Percentiles rank a stretch among this genome's conserved stretches.
Evolutionary conservation across 106 monocot species (phyloP).

Genomic region (Platanthera guangdongensis): DNA sequence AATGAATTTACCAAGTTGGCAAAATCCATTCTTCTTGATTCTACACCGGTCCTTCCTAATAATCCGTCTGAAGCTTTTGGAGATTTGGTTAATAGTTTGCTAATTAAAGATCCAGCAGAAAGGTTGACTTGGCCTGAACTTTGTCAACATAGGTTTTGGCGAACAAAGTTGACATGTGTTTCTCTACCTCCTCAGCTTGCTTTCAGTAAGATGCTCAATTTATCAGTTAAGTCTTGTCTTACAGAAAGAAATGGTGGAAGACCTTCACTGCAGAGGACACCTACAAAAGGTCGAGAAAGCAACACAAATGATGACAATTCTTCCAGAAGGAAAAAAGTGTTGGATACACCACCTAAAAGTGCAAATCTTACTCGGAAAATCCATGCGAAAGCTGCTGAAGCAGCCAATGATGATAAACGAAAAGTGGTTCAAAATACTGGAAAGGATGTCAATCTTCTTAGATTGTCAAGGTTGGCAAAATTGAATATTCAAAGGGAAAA

Average conservation of each 20-base stretch:
- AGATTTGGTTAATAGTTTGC: slow-evolving; percentile 55
- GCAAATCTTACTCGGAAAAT: slow-evolving; percentile 30
- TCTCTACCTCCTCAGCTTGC: slow-evolving; percentile 72
- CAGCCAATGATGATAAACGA: slow-evolving; percentile 32
- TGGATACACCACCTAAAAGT: slow-evolving; percentile 49
- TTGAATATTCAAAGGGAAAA: slow-evolving; percentile 79
- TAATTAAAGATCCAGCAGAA: slow-evolving; percentile 85
- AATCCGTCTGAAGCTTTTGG: slow-evolving; percentile 57
- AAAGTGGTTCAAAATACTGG: slow-evolving; percentile 23
- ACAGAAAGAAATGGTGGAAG: slow-evolving; percentile 50
- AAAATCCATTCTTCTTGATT: slow-evolving; percentile 78
- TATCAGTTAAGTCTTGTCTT: slow-evolving; percentile 37
- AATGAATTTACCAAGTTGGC: slow-evolving; percentile 87
- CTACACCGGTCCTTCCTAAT: slow-evolving; percentile 63
- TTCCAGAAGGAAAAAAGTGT: slow-evolving; percentile 19
- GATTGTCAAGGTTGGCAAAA: slow-evolving; percentile 86
- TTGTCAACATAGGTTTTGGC: slow-evolving; percentile 86
- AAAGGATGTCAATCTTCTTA: slow-evolving; percentile 65
- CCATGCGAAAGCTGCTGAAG: slow-evolving; percentile 33
- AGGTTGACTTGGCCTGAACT: slow-evolving; percentile 86
- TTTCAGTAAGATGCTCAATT: slow-evolving; percentile 54
- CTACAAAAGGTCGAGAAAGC: slow-evolving; percentile 37
- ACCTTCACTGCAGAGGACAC: slow-evolving; percentile 47
- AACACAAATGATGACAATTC: slow-evolving; percentile 42
- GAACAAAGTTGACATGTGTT: slow-evolving; percentile 41